Evolutionary conservation across 441 rosid genomes (phyloP), one percentile per base, ranked within the genome.

Genomic region (Erodium moschatum): DNA sequence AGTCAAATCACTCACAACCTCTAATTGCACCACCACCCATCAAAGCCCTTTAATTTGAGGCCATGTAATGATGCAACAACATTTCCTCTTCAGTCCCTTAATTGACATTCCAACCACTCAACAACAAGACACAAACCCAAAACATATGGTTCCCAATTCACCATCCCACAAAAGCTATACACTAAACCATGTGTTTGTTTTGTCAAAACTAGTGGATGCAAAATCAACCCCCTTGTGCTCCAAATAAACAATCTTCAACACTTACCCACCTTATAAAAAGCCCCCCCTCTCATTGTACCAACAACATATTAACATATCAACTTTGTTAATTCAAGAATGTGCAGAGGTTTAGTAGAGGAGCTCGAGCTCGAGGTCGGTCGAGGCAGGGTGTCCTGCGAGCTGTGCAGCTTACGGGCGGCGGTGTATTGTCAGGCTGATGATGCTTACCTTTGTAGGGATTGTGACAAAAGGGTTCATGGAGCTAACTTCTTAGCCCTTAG

Each of bases 401-500:
- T 91, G 0, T 91, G 97, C 16, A 81, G 81, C 1, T 66, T 78
- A 9, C 72, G 74, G 62, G 96, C 97, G 8, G 69, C 78, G 18
- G 69, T 89, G 62, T 91, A 85, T 71, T 91, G 97, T 75, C 87
- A 82, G 72, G 97, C 97, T 0, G 97, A 91, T 70, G 77, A 85
- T 65, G 97, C 97, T 0, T 88, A 68, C 69, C 83, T 89, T 0
- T 91, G 97, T 73, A 20, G 78, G 52, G 56, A 15, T n/a, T 50
- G 44, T 38, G 44, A 38, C 44, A 38, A 38, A 38, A 38, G 76
- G 82, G 97, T 88, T 11, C 95, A 90, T 29, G 81, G 77, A 64
- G 97, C 96, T 6, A 91, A 91, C 75, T 87, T 91, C 82, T 70
- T 91, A 33, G 96, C 96, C 3, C 81, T 65, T 72, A 86, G 97